These are phyloP conservation scores for Fusarium nisikadoi DNA, from an alignment of 2,329 filamentous ascomycete species.

Conservation along the genomic window DNA sequence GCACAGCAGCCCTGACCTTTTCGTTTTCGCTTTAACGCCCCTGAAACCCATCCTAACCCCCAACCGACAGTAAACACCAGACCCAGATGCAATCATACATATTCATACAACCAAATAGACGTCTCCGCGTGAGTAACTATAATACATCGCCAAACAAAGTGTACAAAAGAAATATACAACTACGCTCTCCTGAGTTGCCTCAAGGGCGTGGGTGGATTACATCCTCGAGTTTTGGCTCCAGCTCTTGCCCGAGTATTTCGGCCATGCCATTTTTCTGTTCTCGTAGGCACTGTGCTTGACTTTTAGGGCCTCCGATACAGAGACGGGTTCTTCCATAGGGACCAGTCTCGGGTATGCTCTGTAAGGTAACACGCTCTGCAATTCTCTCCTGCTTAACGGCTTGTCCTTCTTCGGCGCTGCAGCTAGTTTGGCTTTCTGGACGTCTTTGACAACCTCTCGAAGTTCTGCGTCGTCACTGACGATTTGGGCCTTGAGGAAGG, in stretches of 20 bases:
- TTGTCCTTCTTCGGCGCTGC: conserved; percentile 38
- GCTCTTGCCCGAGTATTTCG: conserved; percentile 37
- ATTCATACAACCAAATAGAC: conserved; percentile 13
- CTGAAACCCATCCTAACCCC: not conserved
- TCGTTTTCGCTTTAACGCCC: conserved; percentile 21
- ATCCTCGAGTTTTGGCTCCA: conserved; percentile 42
- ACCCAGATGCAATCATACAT: conserved; percentile 31
- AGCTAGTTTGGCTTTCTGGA: conserved; percentile 52
- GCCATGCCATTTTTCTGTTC: conserved; percentile 42
- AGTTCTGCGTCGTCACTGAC: conserved; percentile 78
- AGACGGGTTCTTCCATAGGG: conserved; percentile 51
- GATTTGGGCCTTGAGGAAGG: conserved; percentile 88
- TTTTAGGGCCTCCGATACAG: conserved; percentile 50
- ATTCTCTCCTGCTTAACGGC: conserved; percentile 38
- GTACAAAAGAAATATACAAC: conserved; percentile 26
- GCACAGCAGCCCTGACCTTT: not conserved
- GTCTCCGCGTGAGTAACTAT: conserved; percentile 7
- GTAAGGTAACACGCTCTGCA: conserved; percentile 52
- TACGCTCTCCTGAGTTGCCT: not conserved
- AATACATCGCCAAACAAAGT: not conserved
- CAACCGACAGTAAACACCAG: conserved; percentile 23
- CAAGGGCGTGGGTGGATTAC: conserved; percentile 15
- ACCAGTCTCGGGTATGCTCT: conserved; percentile 48
- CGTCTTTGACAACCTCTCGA: conserved; percentile 73
- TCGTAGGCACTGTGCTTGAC: conserved; percentile 35